Evolutionary conservation across 2,329 filamentous ascomycete genomes (phyloP), one percentile per base, ranked within the genome.

Genomic region (Cordyceps farinosa): DNA sequence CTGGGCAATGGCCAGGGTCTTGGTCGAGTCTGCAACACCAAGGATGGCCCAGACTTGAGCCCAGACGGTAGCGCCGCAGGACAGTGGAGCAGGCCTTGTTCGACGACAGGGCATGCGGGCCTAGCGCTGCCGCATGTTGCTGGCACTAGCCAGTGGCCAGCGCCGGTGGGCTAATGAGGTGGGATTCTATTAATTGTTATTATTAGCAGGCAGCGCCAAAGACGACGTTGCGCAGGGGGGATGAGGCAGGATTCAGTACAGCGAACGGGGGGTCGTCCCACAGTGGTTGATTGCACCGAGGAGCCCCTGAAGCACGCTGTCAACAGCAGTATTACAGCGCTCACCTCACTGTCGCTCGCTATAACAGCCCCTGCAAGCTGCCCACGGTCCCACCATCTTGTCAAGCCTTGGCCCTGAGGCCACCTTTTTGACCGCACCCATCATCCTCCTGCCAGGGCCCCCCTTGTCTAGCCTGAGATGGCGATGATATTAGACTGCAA

Each of bases 11-110:
- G 50, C 58, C 40, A 38, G 58, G 59, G 59, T 30, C 1, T 22
- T 10, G 29, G 30, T 61, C 27, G 48, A 54, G 59, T 61, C 48
- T 45, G 38, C 48, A 61, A 61, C 58, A 61, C 58, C 58, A 61
- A 55, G 59, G 13, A 40, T n/a, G 54, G 59, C 59, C 59, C 59
- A 61, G 59, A 61, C 59, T 61, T 42, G 40, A 61, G 59, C 59
- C 59, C 38, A 48, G 50, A 61, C 48, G 48, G 48, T 61, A 53
- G 58, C 40, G 58, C 58, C 48, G 48, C 48, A 53, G 58, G 30
- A 6, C 42, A 6, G 59, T 61, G 59, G 59, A 54, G 30, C 45
- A 29, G 34, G 47, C 22, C 29, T 32, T 42, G 22, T 34, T 45
- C 13, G 55, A 42, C n/a, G 30, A 52, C 50, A 52, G 27, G 27